Conservation (phyloP, 768 basidiomycete genomes). For the Phaeotremella fagi region DNA sequence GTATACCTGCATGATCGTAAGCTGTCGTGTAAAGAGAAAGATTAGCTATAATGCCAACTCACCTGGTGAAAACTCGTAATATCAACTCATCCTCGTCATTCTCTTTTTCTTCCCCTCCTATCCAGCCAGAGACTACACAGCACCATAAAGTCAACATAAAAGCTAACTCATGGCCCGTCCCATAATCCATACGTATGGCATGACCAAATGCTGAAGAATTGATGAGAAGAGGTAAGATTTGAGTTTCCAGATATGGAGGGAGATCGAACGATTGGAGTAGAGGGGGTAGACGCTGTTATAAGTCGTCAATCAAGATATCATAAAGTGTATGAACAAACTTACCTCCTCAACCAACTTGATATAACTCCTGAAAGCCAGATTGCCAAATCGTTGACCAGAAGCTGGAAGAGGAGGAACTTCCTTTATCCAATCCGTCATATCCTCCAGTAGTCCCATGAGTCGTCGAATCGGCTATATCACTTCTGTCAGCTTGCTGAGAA, state of each 20-base stretch:
- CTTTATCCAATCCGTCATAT: constrained; percentile 68
- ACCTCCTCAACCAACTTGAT: constrained; percentile 73
- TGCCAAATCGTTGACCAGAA: constrained; percentile 80
- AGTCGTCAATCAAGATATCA: neutral
- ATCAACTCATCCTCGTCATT: constrained; percentile 45
- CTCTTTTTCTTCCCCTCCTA: constrained; percentile 23
- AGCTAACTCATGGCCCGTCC: constrained; percentile 89
- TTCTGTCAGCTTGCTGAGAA: neutral
- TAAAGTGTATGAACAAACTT: constrained; percentile 23
- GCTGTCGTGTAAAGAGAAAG: neutral
- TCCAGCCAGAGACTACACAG: constrained; percentile 39
- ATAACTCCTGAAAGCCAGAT: constrained; percentile 84
- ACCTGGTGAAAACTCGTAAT: constrained; percentile 43
- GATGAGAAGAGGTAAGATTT: constrained; percentile 71
- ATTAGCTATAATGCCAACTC: constrained; percentile 1
- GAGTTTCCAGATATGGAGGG: constrained; percentile 55
- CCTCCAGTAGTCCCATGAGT: constrained; percentile 59
- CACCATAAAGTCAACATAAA: constrained; percentile 67
- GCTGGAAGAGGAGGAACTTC: constrained; percentile 67
- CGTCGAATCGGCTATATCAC: constrained; percentile 44
- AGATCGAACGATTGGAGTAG: constrained; percentile 53
- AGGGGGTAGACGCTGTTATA: constrained; percentile 55
- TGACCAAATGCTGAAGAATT: constrained; percentile 73
- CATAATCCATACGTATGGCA: constrained; percentile 87
- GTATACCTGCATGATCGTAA: constrained; percentile 54